phyloP scores from a whole-genome alignment of 148 eudicot species.

The Pharnaceum exiguum region DNA sequence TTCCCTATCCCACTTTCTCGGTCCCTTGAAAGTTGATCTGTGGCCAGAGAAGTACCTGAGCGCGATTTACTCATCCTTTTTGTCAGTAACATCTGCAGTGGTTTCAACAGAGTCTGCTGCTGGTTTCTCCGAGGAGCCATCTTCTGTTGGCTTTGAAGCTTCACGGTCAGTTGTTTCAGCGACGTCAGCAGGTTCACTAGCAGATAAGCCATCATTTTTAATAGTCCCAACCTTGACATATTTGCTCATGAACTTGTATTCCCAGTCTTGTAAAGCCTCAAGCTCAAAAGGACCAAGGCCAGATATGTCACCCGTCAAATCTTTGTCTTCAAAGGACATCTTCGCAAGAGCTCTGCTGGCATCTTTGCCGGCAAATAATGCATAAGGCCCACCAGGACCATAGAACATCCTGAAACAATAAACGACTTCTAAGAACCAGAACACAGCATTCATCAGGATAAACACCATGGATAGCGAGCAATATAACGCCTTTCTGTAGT shows the following conservation, averaged over 20 bases:
- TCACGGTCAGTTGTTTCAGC: constrained; percentile 24
- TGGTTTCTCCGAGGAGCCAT: constrained; percentile 17
- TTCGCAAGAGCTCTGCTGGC: constrained; percentile 97
- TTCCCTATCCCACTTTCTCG: neutral
- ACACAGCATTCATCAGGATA: too few species aligned
- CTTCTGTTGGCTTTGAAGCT: constrained; percentile 30
- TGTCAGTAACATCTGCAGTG: constrained; percentile 28
- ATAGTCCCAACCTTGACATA: constrained; percentile 89
- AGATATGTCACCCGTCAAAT: constrained; percentile 71
- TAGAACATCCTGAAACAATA: constrained; percentile 74
- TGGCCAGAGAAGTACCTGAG: constrained; percentile 7
- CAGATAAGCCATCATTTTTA: constrained; percentile 38
- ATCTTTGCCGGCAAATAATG: constrained; percentile 91
- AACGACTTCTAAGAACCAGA: neutral
- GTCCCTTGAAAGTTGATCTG: neutral
- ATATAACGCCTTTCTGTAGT: too few species aligned
- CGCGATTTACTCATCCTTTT: constrained; percentile 29
- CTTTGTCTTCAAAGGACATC: constrained; percentile 95
- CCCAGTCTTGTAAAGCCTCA: constrained; percentile 96
- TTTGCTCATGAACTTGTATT: constrained; percentile 96
- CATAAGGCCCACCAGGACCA: constrained; percentile 98
- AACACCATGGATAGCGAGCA: too few species aligned
- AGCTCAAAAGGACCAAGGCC: constrained; percentile 90
- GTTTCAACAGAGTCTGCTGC: constrained; percentile 21
- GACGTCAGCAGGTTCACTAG: constrained; percentile 35